Evolutionary conservation across 495 filamentous ascomycete species (phyloP), one percentile per base, ranked within the genome.

Genomic region (Aspergillus leporis): DNA sequence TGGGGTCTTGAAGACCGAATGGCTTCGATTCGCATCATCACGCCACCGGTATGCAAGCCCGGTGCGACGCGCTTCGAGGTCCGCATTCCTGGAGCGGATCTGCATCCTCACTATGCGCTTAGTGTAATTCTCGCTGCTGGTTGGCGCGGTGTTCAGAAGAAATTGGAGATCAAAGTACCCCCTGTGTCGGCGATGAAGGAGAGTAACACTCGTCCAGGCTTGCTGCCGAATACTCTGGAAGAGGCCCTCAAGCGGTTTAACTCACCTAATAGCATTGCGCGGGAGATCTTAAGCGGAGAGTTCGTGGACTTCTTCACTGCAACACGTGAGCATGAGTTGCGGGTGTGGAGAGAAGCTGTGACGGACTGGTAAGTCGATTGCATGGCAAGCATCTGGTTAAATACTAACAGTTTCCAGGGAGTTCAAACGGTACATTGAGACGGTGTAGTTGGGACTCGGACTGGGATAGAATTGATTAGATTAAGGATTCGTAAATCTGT

Each of bases 1-100:
- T 97, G 93, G 93, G 93, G 93, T 0, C 72, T 96, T 2, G 93
- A 97, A 67, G 92, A 97, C 67, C 89, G 93, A 38, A 91, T 90
- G 23, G 93, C 93, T 0, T 93, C 89, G 0, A 88, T 97, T 50
- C 81, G 93, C 14, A 74, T 97, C 28, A 96, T 97, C 61, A 83
- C 87, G 1, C 93, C 93, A 12, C 92, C 93, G n/a, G 19, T 90
- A 85, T 16, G 80, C 84, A 55, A 89, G 86, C 56, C 80, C 84
- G 16, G 88, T 85, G 61, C 93, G 0, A 96, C 92, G 14, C 78
- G 93, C 1, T 93, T 97, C 64, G 93, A 97, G 75, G 77, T 97
- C 34, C 86, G 93, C 22, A 91, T 96, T 0, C 84, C 89, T 7
- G 93, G 93, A 9, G 93, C 93, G 0, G 93, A 97, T 62, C 78